A percentile compares a stretch with the other conserved stretches of the same genome.
Conservation (phyloP, 2,329 filamentous ascomycete genomes). For the Curvularia eragrostidis region DNA sequence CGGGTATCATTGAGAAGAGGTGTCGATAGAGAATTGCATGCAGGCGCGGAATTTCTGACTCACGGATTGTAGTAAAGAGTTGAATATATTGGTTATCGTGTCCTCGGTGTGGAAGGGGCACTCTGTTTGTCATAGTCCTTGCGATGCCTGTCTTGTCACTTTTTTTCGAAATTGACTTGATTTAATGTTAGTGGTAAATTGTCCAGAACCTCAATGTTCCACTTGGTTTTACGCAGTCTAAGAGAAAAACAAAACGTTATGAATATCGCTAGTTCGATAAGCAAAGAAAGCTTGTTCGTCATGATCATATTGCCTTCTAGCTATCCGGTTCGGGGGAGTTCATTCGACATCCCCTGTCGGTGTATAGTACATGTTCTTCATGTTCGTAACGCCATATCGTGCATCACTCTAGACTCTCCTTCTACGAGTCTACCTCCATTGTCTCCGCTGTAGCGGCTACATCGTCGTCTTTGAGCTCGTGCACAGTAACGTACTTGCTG, state of each 20-base stretch:
- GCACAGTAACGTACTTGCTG: constrained; percentile 89
- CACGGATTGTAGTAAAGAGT: constrained; percentile 3
- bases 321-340: constrained; percentile 13
- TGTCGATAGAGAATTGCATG: constrained; percentile 72
- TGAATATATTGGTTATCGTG: constrained; percentile 3
- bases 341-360: constrained; percentile 11
- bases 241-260: not conserved
- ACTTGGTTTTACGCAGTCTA: not conserved
- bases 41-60: not conserved
- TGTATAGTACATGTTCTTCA: constrained; percentile 30
- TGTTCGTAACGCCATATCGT: constrained; percentile 27
- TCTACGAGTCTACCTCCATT: constrained; percentile 67
- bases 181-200: not conserved
- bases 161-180: not conserved
- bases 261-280: not conserved
- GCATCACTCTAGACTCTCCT: not conserved
- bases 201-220: not conserved
- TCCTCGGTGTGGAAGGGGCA: not conserved
- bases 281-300: constrained; percentile 10
- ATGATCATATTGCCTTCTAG: constrained; percentile 26
- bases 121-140: not conserved
- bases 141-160: not conserved
- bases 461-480: constrained; percentile 77
- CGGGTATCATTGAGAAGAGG: constrained; percentile 89
- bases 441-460: constrained; percentile 66